Evolutionary conservation across 306 rosid genomes (phyloP).

Genomic region (Hippophae rhamnoides): DNA sequence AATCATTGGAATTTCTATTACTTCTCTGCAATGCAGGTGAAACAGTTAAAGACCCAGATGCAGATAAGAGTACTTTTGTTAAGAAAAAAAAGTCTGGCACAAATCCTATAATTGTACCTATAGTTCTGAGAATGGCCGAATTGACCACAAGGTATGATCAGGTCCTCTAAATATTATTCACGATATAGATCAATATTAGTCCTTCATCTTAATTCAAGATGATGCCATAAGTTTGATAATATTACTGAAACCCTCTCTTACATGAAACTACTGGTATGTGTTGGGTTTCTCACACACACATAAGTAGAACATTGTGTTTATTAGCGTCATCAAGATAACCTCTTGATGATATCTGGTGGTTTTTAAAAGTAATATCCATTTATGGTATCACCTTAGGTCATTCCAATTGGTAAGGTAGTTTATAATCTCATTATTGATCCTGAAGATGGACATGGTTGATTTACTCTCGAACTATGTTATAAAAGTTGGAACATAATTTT

Average conservation of each 20-base stretch:
- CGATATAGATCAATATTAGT: neutral
- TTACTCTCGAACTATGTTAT: too few relatives aligned
- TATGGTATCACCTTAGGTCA: too few relatives aligned
- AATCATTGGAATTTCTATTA: neutral
- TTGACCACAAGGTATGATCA: conserved; percentile 82
- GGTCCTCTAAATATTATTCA: neutral
- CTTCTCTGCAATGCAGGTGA: conserved; percentile 41
- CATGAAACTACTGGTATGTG: too few relatives aligned
- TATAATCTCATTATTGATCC: too few relatives aligned
- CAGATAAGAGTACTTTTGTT: conserved; percentile 22
- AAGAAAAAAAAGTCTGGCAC: conserved; percentile 64
- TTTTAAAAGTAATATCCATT: too few relatives aligned
- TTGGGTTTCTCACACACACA: too few relatives aligned
- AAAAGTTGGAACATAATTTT: neutral
- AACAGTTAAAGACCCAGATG: conserved; percentile 32
- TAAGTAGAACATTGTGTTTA: too few relatives aligned
- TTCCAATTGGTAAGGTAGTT: too few relatives aligned
- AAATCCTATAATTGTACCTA: conserved; percentile 69
- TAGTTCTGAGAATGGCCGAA: conserved; percentile 90
- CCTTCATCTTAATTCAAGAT: neutral
- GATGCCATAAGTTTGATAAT: neutral
- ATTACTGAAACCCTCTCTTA: too few relatives aligned
- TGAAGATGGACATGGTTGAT: too few relatives aligned
- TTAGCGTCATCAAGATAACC: too few relatives aligned
- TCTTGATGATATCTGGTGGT: too few relatives aligned